Evolutionary conservation across 345 rosid genomes (phyloP).

Genomic region (Corymbia maculata): DNA sequence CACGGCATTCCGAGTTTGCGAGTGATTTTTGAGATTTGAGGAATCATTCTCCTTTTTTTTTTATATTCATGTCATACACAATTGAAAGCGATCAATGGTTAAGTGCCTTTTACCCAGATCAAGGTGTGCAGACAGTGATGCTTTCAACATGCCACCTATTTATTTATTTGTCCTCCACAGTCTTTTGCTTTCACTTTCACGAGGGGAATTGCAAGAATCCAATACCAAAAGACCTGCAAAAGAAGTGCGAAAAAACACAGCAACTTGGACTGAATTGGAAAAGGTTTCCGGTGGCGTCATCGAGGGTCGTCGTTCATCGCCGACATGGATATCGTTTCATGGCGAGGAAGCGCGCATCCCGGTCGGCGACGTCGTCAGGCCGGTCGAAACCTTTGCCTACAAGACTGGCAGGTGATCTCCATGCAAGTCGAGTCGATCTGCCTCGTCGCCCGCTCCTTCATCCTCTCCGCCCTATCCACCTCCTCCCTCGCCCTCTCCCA

Average conservation of each 20-base stretch:
- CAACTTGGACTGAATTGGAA: neutral
- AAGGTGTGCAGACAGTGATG: neutral
- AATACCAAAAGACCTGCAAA: neutral
- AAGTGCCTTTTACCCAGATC: neutral
- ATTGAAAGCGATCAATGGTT: neutral
- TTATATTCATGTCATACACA: neutral
- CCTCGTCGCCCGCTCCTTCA: constrained; percentile 67
- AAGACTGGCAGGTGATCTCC: constrained; percentile 97
- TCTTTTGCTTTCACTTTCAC: neutral
- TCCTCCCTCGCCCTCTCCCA: constrained; percentile 91
- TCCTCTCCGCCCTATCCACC: constrained; percentile 67
- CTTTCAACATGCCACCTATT: neutral
- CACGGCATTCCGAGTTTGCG: neutral
- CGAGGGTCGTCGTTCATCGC: neutral
- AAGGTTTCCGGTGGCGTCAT: neutral
- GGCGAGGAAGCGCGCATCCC: neutral
- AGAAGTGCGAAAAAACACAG: neutral
- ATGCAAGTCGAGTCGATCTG: constrained; percentile 66
- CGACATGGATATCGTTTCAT: neutral
- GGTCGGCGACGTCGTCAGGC: neutral
- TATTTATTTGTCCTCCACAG: neutral
- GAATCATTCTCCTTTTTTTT: neutral
- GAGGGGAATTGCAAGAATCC: neutral
- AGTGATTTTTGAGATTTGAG: neutral
- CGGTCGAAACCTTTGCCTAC: constrained; percentile 87